Evolutionary conservation across 345 rosid genomes (phyloP).

Genomic region (Excoecaria agallocha): DNA sequence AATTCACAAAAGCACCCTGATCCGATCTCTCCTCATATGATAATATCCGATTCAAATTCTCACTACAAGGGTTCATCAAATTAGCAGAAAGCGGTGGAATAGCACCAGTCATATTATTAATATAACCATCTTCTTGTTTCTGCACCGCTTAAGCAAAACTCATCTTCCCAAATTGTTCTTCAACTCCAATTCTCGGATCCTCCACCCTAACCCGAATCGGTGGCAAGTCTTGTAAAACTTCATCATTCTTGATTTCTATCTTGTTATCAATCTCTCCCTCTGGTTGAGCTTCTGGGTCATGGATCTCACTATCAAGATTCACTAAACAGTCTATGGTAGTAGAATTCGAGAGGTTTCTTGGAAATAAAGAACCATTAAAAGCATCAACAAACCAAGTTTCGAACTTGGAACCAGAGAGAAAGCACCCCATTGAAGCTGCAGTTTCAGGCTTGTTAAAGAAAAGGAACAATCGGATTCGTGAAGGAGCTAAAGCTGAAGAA

Average conservation of each 20-base stretch:
- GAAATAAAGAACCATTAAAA: conserved; percentile 63
- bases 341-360: conserved; percentile 64
- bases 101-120: conserved; percentile 6
- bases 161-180: conserved; percentile 63
- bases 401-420: conserved; percentile 62
- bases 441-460: conserved; percentile 72
- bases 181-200: conserved; percentile 36
- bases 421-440: conserved; percentile 64
- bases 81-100: conserved; percentile 33
- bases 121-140: conserved; percentile 42
- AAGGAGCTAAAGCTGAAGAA: conserved; percentile 34
- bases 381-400: conserved; percentile 88
- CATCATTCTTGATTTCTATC: conserved; percentile 17
- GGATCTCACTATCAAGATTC: conserved; percentile 42
- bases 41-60: conserved; percentile 29
- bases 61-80: conserved; percentile 3
- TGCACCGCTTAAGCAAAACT: conserved; percentile 36
- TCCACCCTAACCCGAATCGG: conserved; percentile 57
- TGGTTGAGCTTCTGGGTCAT: conserved; percentile 31
- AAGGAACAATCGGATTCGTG: conserved; percentile 61
- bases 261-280: conserved; percentile 26
- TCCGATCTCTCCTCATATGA: conserved; percentile 71
- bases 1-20: conserved; percentile 41
- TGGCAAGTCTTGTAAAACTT: conserved; percentile 31
- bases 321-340: conserved; percentile 49